A percentile compares a stretch with the other conserved stretches of the same genome.
Conservation (phyloP, 2,329 filamentous ascomycete species). For the Pseudogymnoascus sp. region DNA sequence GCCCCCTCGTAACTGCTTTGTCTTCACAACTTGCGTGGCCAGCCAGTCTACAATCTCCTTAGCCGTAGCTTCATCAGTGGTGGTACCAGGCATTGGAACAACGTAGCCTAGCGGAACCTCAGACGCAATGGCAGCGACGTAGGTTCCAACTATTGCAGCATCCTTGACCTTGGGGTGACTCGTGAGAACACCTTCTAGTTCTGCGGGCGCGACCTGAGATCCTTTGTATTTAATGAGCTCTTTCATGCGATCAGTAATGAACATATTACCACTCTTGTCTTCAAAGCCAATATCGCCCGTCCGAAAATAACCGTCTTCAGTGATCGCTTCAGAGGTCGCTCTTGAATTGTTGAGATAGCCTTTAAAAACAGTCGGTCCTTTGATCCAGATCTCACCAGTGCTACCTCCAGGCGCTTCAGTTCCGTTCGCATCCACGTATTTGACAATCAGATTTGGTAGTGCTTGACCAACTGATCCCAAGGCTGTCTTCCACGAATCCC, state of each 20-base stretch:
- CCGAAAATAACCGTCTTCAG: slow-evolving; percentile 27
- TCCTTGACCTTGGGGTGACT: slow-evolving; percentile 33
- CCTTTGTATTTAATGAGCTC: slow-evolving; percentile 42
- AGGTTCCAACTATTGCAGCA: slow-evolving; percentile 35
- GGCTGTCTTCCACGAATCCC: neutral
- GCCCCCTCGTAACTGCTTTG: slow-evolving; percentile 30
- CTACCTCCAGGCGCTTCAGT: neutral
- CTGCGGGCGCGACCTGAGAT: slow-evolving; percentile 39
- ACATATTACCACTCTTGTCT: slow-evolving; percentile 31
- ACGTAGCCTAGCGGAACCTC: slow-evolving; percentile 35
- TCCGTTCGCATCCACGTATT: neutral
- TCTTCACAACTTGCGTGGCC: slow-evolving; percentile 21
- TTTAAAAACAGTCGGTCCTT: slow-evolving; percentile 27
- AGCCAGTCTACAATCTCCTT: slow-evolving; percentile 26
- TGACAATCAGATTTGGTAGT: neutral
- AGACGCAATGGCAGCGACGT: slow-evolving; percentile 28
- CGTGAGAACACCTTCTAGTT: slow-evolving; percentile 37
- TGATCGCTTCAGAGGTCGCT: slow-evolving; percentile 22
- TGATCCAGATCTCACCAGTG: slow-evolving; percentile 13
- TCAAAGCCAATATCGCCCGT: slow-evolving; percentile 36
- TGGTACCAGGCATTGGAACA: slow-evolving; percentile 23
- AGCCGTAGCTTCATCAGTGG: slow-evolving; percentile 21
- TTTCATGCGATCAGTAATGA: slow-evolving; percentile 21
- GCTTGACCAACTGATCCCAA: neutral
- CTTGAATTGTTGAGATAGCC: slow-evolving; percentile 29